phyloP scores from a whole-genome alignment of 176 grass and related monocot species.

The Alopecurus myosuroides region DNA sequence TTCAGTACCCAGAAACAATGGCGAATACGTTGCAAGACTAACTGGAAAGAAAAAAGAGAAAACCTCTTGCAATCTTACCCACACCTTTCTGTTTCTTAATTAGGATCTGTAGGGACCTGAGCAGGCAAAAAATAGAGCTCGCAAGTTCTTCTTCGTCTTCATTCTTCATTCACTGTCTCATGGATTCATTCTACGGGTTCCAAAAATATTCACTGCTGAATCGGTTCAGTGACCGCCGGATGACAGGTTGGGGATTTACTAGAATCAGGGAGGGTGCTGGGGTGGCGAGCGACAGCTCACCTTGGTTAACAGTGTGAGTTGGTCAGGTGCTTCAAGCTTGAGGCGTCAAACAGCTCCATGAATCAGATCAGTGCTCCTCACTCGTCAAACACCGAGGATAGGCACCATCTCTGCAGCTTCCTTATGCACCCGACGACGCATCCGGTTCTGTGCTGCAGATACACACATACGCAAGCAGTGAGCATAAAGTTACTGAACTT shows the following conservation, averaged over 20 bases:
- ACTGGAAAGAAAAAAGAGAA: slow-evolving; percentile 19
- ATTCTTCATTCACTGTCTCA: slow-evolving; percentile 23
- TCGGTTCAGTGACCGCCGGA: slow-evolving; percentile 15
- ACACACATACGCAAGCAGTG: neutral
- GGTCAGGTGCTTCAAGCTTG: slow-evolving; percentile 51
- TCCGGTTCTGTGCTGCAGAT: slow-evolving; percentile 74
- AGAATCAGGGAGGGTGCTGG: neutral
- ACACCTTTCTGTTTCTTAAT: slow-evolving; percentile 34
- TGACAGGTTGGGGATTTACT: slow-evolving; percentile 15
- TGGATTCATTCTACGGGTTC: slow-evolving; percentile 36
- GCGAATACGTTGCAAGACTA: slow-evolving; percentile 38
- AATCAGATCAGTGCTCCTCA: slow-evolving; percentile 61
- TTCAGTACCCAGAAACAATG: slow-evolving; percentile 51
- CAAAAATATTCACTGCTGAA: slow-evolving; percentile 51
- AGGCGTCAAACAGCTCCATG: slow-evolving; percentile 76
- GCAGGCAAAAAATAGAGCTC: slow-evolving; percentile 43
- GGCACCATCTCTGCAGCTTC: slow-evolving; percentile 72
- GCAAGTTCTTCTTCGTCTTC: slow-evolving; percentile 11
- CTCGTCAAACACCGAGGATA: slow-evolving; percentile 66
- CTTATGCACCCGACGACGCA: slow-evolving; percentile 73
- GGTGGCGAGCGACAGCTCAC: neutral
- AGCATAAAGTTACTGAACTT: neutral
- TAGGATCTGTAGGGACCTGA: slow-evolving; percentile 31
- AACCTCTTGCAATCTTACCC: slow-evolving; percentile 42
- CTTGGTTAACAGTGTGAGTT: slow-evolving; percentile 38